These are phyloP conservation scores for Candida albicans DNA, from an alignment of 1,139 yeast genomes.

Conservation along the genomic window DNA sequence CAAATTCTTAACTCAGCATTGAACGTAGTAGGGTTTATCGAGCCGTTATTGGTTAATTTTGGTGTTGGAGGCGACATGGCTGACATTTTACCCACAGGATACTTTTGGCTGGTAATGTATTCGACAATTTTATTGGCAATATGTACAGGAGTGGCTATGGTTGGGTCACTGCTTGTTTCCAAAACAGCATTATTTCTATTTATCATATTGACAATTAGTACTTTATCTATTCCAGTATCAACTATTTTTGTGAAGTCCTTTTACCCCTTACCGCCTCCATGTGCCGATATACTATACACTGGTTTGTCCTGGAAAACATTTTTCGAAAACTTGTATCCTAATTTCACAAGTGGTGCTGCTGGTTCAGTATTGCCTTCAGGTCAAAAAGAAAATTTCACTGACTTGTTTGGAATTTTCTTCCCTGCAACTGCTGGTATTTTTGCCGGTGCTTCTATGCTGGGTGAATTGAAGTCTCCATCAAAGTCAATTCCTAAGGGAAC, in stretches of 20 bases:
- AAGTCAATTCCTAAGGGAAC: constrained; percentile 90
- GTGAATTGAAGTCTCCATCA: constrained; percentile 85
- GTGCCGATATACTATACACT: constrained; percentile 55
- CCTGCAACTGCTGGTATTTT: constrained; percentile 98
- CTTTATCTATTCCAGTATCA: constrained; percentile 81
- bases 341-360: constrained; percentile 87
- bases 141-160: constrained; percentile 77
- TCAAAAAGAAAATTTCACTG: constrained; percentile 67
- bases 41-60: constrained; percentile 69
- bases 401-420: constrained; percentile 90
- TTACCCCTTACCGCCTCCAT: constrained; percentile 45
- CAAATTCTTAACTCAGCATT: constrained; percentile 74
- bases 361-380: constrained; percentile 69
- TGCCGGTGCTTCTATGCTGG: constrained; percentile 99
- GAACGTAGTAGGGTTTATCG: constrained; percentile 79
- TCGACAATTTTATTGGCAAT: constrained; percentile 64
- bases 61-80: constrained; percentile 61
- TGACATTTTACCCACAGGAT: constrained; percentile 52
- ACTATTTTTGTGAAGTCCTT: constrained; percentile 61
- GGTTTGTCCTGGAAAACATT: constrained; percentile 74
- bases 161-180: constrained; percentile 83
- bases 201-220: constrained; percentile 65
- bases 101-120: constrained; percentile 57
- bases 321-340: constrained; percentile 66
- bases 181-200: constrained; percentile 80